These are phyloP conservation scores for Plasmodium ovale DNA, from an alignment of 169 alveolate genomes.

Conservation along the genomic window DNA sequence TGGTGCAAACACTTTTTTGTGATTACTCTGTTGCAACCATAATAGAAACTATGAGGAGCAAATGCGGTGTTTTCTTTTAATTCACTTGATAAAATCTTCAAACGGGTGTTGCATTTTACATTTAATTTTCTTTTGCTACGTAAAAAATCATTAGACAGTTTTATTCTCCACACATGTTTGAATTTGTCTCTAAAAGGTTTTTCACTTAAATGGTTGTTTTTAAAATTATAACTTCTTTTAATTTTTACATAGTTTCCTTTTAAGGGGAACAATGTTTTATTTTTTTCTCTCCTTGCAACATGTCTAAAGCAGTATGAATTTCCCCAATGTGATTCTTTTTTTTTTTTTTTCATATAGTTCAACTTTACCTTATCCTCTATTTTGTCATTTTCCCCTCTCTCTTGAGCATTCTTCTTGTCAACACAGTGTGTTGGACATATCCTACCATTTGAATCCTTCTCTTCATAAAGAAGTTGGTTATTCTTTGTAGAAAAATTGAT, in stretches of 20 bases:
- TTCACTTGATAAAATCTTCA: not conserved
- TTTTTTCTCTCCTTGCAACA: not conserved
- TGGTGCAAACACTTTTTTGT: not conserved
- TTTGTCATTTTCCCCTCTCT: not conserved
- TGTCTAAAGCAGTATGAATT: not conserved
- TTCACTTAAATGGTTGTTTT: not conserved
- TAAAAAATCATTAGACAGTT: conserved; percentile 9
- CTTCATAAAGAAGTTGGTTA: not conserved
- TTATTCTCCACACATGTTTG: not conserved
- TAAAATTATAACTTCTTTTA: conserved; percentile 11
- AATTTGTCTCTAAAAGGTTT: not conserved
- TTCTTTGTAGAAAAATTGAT: not conserved
- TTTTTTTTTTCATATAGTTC: not conserved
- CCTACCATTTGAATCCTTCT: not conserved
- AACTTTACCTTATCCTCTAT: not conserved
- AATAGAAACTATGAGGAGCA: not conserved
- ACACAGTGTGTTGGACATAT: not conserved
- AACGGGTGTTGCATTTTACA: not conserved
- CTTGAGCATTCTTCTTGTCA: not conserved
- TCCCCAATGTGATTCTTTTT: not conserved
- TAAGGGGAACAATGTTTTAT: not conserved
- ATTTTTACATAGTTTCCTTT: not conserved
- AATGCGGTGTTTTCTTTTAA: not conserved
- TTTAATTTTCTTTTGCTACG: not conserved
- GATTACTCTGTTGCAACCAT: not conserved